Conservation (phyloP, 2,329 filamentous ascomycete genomes). For the Parafenestella ontariensis region DNA sequence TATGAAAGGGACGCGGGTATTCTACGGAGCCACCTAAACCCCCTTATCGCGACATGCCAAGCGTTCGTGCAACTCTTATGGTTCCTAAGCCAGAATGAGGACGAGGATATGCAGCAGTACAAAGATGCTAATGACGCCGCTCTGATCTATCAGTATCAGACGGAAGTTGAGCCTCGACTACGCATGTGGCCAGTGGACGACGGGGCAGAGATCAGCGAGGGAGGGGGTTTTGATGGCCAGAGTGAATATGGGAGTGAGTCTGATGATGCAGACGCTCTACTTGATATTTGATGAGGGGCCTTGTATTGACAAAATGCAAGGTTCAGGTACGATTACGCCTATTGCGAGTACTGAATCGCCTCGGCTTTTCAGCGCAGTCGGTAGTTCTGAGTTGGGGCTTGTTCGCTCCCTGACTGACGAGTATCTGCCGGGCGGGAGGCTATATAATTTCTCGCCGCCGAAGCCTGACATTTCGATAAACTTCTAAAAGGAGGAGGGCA, state of each 20-base stretch:
- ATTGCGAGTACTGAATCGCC: neutral
- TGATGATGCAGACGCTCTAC: conserved; percentile 28
- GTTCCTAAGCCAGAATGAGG: conserved; percentile 25
- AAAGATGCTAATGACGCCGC: conserved; percentile 29
- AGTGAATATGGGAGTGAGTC: conserved; percentile 50
- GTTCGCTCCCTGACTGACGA: neutral
- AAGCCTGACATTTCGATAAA: conserved; percentile 3
- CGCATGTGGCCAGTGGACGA: conserved; percentile 37
- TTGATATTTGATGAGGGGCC: conserved; percentile 23
- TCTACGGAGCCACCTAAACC: conserved; percentile 31
- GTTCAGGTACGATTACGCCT: neutral
- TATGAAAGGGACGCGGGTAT: conserved; percentile 33
- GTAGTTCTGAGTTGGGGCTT: too few species aligned
- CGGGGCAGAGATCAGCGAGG: conserved; percentile 38
- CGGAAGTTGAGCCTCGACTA: conserved; percentile 32
- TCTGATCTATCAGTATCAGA: conserved; percentile 30
- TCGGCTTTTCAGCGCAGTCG: neutral
- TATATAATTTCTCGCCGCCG: neutral
- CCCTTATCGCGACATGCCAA: conserved; percentile 31
- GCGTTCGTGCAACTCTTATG: conserved; percentile 28
- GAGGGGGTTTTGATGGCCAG: conserved; percentile 40
- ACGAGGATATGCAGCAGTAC: conserved; percentile 25
- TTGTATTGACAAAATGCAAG: conserved; percentile 2
- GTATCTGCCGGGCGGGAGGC: neutral
- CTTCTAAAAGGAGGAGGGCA: neutral